Evolutionary conservation across 352 stramenopile genomes (phyloP).

Genomic region (Globisporangium paddicum): DNA sequence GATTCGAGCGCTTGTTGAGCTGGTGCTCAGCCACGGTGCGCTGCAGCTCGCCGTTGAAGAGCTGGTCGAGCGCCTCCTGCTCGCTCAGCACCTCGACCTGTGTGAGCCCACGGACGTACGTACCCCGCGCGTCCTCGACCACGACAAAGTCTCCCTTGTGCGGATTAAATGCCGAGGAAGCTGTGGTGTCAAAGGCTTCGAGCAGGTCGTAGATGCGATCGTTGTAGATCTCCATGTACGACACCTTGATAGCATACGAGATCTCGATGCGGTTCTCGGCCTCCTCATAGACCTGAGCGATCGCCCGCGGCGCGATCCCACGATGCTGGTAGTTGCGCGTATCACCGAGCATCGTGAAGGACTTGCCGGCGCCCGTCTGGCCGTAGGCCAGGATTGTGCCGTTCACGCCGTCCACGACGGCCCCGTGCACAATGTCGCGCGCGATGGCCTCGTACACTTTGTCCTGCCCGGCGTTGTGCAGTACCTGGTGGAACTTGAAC

Average conservation of each 20-base stretch:
- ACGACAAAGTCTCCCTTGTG: conserved; percentile 67
- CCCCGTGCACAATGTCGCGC: conserved; percentile 84
- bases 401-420: conserved; percentile 85
- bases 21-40: conserved; percentile 92
- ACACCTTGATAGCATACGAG: conserved; percentile 82
- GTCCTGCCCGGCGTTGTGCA: conserved; percentile 90
- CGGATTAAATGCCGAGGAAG: neutral
- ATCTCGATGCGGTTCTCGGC: conserved; percentile 88
- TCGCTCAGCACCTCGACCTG: conserved; percentile 75
- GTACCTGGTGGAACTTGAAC: conserved; percentile 92
- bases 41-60: conserved; percentile 90
- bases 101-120: conserved; percentile 85
- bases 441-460: conserved; percentile 89
- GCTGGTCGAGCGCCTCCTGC: conserved; percentile 88
- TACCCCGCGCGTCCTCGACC: conserved; percentile 76
- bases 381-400: conserved; percentile 88
- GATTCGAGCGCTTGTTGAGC: conserved; percentile 93
- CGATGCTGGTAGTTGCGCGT: conserved; percentile 90
- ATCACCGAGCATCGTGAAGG: conserved; percentile 92
- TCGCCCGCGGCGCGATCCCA: conserved; percentile 81
- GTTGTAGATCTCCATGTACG: conserved; percentile 97
- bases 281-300: conserved; percentile 89
- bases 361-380: conserved; percentile 88
- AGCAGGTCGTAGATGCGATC: conserved; percentile 93
- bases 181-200: conserved; percentile 11